Percentiles rank a stretch among this genome's conserved stretches.
Evolutionary conservation across 2,329 filamentous ascomycete genomes (phyloP).

Genomic region (Biscogniauxia sp.): DNA sequence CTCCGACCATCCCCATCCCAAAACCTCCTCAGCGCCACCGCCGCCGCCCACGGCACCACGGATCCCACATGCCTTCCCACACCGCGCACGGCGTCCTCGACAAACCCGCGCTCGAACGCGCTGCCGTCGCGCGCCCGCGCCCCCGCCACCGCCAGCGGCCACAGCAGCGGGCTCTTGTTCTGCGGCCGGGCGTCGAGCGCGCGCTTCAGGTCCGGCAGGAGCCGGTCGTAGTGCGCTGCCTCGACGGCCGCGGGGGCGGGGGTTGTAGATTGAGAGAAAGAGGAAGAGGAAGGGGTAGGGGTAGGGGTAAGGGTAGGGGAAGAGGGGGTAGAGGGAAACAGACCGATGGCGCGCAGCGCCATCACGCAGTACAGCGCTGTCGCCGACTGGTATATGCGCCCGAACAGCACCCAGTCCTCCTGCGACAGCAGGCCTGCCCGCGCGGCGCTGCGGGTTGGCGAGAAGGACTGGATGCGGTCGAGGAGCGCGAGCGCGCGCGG

Average conservation of each 20-base stretch:
- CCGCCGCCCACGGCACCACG: slow-evolving; percentile 26
- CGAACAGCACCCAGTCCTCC: slow-evolving; percentile 31
- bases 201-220: slow-evolving; percentile 24
- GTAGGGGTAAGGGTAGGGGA: too few species aligned
- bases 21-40: slow-evolving; percentile 27
- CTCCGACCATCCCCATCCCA: slow-evolving; percentile 28
- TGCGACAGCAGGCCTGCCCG: slow-evolving; percentile 15
- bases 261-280: too few species aligned
- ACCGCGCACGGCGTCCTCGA: slow-evolving; percentile 23
- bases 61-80: slow-evolving; percentile 25
- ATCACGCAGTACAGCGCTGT: slow-evolving; percentile 25
- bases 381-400: slow-evolving; percentile 31
- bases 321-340: slow-evolving; percentile 6
- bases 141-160: slow-evolving; percentile 35
- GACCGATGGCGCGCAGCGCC: slow-evolving; percentile 29
- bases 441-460: slow-evolving; percentile 26
- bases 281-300: too few species aligned
- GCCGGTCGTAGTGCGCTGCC: slow-evolving; percentile 15
- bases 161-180: slow-evolving; percentile 29
- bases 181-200: slow-evolving; percentile 11
- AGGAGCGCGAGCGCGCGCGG: slow-evolving; percentile 22
- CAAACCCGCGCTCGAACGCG: slow-evolving; percentile 25
- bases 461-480: slow-evolving; percentile 27
- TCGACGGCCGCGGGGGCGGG: slow-evolving; percentile 2
- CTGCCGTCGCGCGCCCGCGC: slow-evolving; percentile 24